phyloP scores from a whole-genome alignment of 345 rosid genomes.

The Eucalyptus rudis region DNA sequence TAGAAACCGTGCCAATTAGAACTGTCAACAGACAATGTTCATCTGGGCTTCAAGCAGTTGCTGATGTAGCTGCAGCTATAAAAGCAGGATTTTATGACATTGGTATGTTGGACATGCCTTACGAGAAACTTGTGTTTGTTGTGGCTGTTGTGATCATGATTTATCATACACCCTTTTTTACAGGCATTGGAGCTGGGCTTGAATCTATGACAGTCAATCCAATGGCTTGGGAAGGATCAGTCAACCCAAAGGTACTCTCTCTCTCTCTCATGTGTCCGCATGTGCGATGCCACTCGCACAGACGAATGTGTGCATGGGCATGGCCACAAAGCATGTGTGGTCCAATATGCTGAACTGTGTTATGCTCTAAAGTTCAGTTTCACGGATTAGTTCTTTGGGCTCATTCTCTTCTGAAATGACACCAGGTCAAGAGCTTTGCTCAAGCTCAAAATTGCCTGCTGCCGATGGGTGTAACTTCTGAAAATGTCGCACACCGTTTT shows the following conservation, averaged over 20 bases:
- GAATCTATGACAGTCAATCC: constrained; percentile 85
- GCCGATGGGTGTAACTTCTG: constrained; percentile 96
- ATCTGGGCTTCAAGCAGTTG: constrained; percentile 99
- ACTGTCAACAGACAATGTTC: constrained; percentile 95
- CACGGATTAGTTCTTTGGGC: background rate
- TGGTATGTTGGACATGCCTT: constrained; percentile 23
- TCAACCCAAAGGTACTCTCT: constrained; percentile 61
- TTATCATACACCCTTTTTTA: background rate
- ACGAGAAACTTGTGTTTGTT: background rate
- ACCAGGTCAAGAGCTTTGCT: constrained; percentile 52
- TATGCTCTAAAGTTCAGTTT: background rate
- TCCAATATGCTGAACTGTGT: background rate
- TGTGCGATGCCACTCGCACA: background rate
- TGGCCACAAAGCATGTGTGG: background rate
- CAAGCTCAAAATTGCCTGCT: constrained; percentile 88
- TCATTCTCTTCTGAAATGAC: background rate
- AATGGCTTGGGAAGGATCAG: constrained; percentile 80
- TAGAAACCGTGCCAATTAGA: constrained; percentile 83
- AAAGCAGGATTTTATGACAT: constrained; percentile 95
- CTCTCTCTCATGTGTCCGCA: background rate
- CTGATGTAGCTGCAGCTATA: constrained; percentile 93
- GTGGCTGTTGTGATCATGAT: background rate
- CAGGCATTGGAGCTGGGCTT: constrained; percentile 97
- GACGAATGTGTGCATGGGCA: background rate
- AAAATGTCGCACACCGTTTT: constrained; percentile 82